Percentiles rank a stretch among this genome's conserved stretches.
Evolutionary conservation across 1,284 basidiomycete species (phyloP).

Genomic region (Microbotryum silenes-acaulis): DNA sequence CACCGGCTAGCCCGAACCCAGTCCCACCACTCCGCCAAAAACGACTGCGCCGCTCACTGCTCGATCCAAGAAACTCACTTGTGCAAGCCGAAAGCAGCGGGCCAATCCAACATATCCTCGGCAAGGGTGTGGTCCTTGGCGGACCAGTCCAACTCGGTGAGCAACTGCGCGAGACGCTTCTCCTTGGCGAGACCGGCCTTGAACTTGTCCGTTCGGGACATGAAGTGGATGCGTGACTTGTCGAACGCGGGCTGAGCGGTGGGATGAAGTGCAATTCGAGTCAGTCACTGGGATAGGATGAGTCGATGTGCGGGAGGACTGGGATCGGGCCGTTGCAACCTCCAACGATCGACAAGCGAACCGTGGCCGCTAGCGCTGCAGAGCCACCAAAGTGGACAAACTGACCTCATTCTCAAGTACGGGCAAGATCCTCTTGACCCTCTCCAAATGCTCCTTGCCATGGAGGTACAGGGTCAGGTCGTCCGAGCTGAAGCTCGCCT

Average conservation of each 20-base stretch:
- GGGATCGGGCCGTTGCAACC: background rate
- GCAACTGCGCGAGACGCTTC: slow-evolving; percentile 44
- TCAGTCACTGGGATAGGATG: background rate
- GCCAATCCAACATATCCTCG: slow-evolving; percentile 32
- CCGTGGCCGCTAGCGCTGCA: background rate
- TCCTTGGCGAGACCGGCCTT: slow-evolving; percentile 38
- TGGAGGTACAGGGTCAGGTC: slow-evolving; percentile 29
- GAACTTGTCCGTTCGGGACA: slow-evolving; percentile 39
- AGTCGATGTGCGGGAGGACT: background rate
- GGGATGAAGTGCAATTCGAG: background rate
- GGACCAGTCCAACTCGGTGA: slow-evolving; percentile 35
- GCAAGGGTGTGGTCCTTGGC: slow-evolving; percentile 39
- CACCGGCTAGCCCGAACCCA: too few species aligned
- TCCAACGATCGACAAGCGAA: background rate
- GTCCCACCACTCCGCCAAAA: too few species aligned
- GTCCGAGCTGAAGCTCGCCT: slow-evolving; percentile 25
- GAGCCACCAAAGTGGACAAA: background rate
- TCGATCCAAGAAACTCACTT: background rate
- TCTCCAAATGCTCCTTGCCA: slow-evolving; percentile 22
- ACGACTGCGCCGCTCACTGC: too few species aligned
- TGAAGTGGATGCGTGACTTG: slow-evolving; percentile 51
- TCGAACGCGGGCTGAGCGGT: slow-evolving; percentile 53
- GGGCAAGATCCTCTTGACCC: slow-evolving; percentile 15
- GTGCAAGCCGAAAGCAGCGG: slow-evolving; percentile 24
- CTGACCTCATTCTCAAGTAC: slow-evolving; percentile 29